Evolutionary conservation across 2,329 filamentous ascomycete genomes (phyloP).

Genomic region (Cladorrhinum sp.): DNA sequence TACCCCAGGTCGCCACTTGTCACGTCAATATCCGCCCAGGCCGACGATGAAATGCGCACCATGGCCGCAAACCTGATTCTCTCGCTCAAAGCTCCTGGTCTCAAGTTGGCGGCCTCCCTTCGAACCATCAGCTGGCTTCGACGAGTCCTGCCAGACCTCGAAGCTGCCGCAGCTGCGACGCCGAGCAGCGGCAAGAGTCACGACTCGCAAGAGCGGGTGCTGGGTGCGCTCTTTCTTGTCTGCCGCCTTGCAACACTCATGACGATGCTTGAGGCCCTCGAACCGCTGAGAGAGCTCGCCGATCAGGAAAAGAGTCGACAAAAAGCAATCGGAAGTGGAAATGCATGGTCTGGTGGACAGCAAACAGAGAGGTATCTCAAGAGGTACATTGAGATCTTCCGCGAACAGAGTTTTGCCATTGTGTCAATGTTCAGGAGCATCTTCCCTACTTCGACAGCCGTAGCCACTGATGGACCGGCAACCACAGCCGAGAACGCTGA

Average conservation of each 20-base stretch:
- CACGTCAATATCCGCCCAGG: constrained; percentile 68
- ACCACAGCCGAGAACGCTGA: constrained; percentile 12
- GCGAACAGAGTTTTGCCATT: constrained; percentile 94
- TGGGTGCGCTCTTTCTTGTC: constrained; percentile 82
- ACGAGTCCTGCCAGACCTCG: constrained; percentile 78
- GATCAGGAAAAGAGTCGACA: constrained; percentile 70
- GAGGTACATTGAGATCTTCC: constrained; percentile 93
- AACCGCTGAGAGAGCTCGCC: constrained; percentile 81
- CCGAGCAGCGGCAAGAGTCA: constrained; percentile 25
- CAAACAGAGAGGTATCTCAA: constrained; percentile 95
- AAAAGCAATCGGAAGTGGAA: constrained; percentile 38
- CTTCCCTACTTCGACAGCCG: constrained; percentile 57
- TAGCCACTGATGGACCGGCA: constrained; percentile 17
- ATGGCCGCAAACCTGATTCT: constrained; percentile 82
- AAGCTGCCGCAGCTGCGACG: constrained; percentile 33
- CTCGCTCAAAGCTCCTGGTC: constrained; percentile 69
- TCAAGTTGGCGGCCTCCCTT: constrained; percentile 88
- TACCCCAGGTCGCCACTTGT: constrained; percentile 79
- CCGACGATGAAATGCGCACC: constrained; percentile 81
- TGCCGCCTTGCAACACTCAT: constrained; percentile 79
- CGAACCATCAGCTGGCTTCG: constrained; percentile 89
- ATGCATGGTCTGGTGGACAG: constrained; percentile 67
- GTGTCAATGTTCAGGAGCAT: constrained; percentile 92
- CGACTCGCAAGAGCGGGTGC: constrained; percentile 56
- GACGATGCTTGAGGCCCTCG: constrained; percentile 75